Conservation (phyloP, 805 yeast genomes). For the Pichia heedii region DNA sequence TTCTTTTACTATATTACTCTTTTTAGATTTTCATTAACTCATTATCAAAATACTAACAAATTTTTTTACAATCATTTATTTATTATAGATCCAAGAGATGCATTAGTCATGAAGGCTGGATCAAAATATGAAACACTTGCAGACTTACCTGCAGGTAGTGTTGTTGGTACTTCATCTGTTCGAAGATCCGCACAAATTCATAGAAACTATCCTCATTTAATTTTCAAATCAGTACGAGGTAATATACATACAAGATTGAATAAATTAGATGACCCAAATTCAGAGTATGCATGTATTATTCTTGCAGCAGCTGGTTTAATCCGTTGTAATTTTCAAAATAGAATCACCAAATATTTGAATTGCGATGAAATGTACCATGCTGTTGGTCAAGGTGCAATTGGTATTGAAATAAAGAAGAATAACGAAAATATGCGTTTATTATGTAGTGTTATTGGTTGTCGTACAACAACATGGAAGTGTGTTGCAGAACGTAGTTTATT, state of each 20-base stretch:
- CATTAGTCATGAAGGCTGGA: slow-evolving; percentile 62
- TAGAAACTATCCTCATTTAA: slow-evolving; percentile 65
- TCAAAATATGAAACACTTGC: slow-evolving; percentile 54
- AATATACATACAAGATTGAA: slow-evolving; percentile 67
- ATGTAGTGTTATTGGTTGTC: slow-evolving; percentile 56
- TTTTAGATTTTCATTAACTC: background rate
- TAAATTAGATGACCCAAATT: slow-evolving; percentile 67
- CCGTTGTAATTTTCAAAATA: slow-evolving; percentile 59
- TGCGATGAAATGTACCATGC: slow-evolving; percentile 86
- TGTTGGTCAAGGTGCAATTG: slow-evolving; percentile 98
- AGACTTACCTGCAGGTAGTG: slow-evolving; percentile 76
- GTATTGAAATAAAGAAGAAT: slow-evolving; percentile 73
- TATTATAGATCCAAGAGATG: slow-evolving; percentile 76
- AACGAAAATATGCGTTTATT: slow-evolving; percentile 53
- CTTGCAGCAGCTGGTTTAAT: slow-evolving; percentile 89
- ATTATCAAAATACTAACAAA: slow-evolving; percentile 7
- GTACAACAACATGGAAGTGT: slow-evolving; percentile 63
- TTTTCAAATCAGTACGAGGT: slow-evolving; percentile 83
- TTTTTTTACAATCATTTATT: background rate
- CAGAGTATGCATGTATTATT: slow-evolving; percentile 57
- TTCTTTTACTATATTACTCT: background rate
- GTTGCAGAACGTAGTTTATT: slow-evolving; percentile 80
- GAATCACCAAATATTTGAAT: slow-evolving; percentile 67
- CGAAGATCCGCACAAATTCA: slow-evolving; percentile 88
- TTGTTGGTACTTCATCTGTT: slow-evolving; percentile 92